A percentile compares a stretch with the other conserved stretches of the same genome.
Conservation (phyloP, 179 eudicot species). For the Amaranthus tricolor region DNA sequence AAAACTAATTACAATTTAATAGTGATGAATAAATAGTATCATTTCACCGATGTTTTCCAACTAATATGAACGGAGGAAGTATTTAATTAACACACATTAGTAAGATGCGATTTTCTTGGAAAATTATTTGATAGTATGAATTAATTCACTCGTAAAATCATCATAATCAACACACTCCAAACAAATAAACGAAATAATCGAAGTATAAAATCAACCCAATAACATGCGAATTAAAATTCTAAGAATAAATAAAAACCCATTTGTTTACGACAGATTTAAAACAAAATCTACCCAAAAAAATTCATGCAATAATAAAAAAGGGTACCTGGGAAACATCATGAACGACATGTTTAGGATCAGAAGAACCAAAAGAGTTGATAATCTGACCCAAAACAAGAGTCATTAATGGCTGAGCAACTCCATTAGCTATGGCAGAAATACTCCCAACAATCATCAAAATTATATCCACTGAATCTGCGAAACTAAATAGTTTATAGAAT, state of each 20-base stretch:
- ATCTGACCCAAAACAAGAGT: constrained; percentile 52
- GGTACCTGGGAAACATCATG: constrained; percentile 63
- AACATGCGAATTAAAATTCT: no score
- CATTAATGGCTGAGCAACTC: constrained; percentile 65
- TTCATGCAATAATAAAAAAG: background rate
- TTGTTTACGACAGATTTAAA: background rate
- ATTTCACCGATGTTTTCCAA: no score
- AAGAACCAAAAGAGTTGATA: constrained; percentile 50
- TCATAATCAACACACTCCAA: no score
- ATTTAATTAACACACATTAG: no score
- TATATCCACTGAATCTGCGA: constrained; percentile 41
- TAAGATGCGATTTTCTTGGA: no score
- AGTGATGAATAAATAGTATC: no score
- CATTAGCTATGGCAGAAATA: constrained; percentile 45
- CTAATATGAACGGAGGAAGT: no score
- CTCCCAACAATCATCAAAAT: constrained; percentile 52
- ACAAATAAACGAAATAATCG: no score
- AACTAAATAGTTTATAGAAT: constrained; percentile 47
- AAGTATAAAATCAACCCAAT: no score
- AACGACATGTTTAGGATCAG: constrained; percentile 32
- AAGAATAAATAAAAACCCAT: background rate
- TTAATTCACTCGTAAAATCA: background rate
- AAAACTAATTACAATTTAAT: no score
- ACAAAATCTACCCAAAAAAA: background rate
- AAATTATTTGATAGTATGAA: background rate